A percentile compares a stretch with the other conserved stretches of the same genome.
phyloP scores from a whole-genome alignment of 2,329 filamentous ascomycete species.

The Aureobasidium pullulans region DNA sequence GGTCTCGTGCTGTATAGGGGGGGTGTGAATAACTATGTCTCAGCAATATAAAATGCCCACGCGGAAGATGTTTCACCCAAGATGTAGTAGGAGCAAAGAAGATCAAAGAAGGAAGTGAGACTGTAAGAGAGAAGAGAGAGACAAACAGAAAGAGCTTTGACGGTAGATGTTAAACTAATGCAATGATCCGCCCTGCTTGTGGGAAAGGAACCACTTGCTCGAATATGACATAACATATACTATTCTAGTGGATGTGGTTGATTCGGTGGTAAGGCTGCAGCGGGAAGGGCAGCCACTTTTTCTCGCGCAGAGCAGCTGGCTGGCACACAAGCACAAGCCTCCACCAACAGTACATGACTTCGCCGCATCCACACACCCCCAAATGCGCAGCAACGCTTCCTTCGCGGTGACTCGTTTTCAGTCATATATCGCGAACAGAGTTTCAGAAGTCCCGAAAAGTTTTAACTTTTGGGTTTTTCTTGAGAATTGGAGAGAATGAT shows the following conservation, averaged over 20 bases:
- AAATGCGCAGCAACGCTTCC: too few relatives aligned
- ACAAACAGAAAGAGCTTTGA: background rate
- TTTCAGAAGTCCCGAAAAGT: too few relatives aligned
- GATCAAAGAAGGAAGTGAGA: background rate
- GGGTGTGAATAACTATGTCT: background rate
- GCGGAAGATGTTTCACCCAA: slow-evolving; percentile 2
- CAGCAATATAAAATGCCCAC: background rate
- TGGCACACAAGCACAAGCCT: background rate
- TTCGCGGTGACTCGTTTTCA: too few relatives aligned
- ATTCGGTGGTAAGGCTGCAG: too few relatives aligned
- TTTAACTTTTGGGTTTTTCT: too few relatives aligned
- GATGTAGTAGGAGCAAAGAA: background rate
- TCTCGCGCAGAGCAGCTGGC: too few relatives aligned
- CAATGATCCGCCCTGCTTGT: background rate
- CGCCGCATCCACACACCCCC: too few relatives aligned
- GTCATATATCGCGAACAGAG: too few relatives aligned
- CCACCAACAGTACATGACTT: background rate
- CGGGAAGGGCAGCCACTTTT: background rate
- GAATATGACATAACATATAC: background rate
- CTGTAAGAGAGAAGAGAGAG: background rate
- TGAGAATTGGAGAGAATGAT: too few relatives aligned
- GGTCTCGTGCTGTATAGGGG: background rate
- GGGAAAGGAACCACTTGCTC: background rate
- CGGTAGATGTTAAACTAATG: background rate
- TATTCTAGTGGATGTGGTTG: background rate